phyloP scores from a whole-genome alignment of 2,329 filamentous ascomycete genomes.

The Lasiodiplodia sp. region DNA sequence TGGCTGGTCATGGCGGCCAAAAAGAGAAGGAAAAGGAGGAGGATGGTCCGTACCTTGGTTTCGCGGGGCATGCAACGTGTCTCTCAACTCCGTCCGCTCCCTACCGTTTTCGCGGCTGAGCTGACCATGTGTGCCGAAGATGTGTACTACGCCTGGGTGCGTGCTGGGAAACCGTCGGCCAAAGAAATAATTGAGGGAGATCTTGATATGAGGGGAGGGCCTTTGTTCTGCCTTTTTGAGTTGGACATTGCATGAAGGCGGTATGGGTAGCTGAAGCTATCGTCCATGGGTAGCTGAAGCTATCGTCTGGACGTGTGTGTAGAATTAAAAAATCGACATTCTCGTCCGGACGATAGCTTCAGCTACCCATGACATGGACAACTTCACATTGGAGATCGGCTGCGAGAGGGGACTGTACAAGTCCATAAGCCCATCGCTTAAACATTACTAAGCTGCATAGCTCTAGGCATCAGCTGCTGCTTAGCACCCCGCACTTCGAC shows the following conservation, averaged over 20 bases:
- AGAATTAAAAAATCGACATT: too few species aligned
- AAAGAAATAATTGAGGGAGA: background rate
- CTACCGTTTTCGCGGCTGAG: background rate
- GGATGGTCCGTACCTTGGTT: too few species aligned
- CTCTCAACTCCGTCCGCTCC: background rate
- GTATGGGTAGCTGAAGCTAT: too few species aligned
- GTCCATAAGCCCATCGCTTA: too few species aligned
- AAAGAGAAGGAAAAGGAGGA: too few species aligned
- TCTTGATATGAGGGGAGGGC: background rate
- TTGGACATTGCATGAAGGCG: background rate
- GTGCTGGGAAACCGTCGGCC: background rate
- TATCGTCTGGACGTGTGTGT: too few species aligned
- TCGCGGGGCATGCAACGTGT: rapidly evolving
- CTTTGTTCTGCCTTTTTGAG: background rate
- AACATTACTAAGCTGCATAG: background rate
- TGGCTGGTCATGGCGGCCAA: background rate
- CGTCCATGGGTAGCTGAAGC: too few species aligned
- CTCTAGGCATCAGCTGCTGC: background rate
- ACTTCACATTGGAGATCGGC: too few species aligned
- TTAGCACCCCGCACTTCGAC: background rate
- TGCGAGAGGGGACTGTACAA: too few species aligned
- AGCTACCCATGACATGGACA: too few species aligned
- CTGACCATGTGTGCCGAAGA: background rate
- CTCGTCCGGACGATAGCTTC: too few species aligned
- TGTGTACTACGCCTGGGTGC: background rate